phyloP scores from a whole-genome alignment of 305 asterid genomes.

The Salvia sclarea region DNA sequence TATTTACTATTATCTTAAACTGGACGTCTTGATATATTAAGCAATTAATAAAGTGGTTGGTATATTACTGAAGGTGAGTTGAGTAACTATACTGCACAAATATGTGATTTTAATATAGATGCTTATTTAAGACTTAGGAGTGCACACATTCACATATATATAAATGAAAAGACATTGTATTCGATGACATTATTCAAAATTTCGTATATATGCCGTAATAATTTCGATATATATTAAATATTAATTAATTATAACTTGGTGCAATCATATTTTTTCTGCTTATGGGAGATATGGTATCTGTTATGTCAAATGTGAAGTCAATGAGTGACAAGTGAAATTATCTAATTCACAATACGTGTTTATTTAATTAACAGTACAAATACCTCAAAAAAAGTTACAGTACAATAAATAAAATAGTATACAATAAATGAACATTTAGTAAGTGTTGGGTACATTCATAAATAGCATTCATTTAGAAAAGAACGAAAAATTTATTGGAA shows the following conservation, averaged over 20 bases:
- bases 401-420: no score
- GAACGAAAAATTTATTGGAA: not conserved
- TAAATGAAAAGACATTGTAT: not conserved
- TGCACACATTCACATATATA: not conserved
- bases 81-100: not conserved
- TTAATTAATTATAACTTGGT: not conserved
- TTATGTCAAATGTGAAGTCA: no score
- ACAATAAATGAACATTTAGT: not conserved
- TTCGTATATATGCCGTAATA: not conserved
- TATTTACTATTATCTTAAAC: not conserved
- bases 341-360: no score
- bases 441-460: not conserved
- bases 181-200: not conserved
- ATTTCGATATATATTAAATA: no score
- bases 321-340: no score
- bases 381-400: no score
- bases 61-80: not conserved
- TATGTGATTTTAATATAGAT: not conserved
- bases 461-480: not conserved
- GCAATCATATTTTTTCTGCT: no score
- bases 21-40: not conserved
- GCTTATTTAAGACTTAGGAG: not conserved
- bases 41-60: not conserved
- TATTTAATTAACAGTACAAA: no score
- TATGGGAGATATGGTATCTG: no score